Evolutionary conservation across 2,329 filamentous ascomycete genomes (phyloP), one percentile per base, ranked within the genome.

Genomic region (Dendrostoma leiphaemia): DNA sequence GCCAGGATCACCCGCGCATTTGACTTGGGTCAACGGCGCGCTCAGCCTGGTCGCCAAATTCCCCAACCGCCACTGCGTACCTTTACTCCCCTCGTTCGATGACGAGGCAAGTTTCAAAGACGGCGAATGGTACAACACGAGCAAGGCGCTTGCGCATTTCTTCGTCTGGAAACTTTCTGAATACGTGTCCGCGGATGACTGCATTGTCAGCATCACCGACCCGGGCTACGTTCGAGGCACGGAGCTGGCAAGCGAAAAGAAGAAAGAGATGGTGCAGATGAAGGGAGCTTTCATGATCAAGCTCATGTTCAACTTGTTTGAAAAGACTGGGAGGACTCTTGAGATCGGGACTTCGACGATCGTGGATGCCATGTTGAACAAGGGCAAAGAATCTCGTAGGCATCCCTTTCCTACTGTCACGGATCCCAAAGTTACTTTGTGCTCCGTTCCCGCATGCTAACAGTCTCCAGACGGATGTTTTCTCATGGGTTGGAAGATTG

Each of bases 151-250:
- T 0, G 59, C 61, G 2, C 67, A 69, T 23, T 59, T 73, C 26
- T 74, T 73, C 60, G 59, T 67, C 2, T 60, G 61, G 57, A 71
- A 72, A 48, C 58, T 77, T 0, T 62, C 60, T 5, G 69, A 74
- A 15, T 65, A 66, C 19, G 66, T 77, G 0, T 65, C 64, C 1
- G 58, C 71, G 0, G 67, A 76, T 2, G 69, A 76, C 32, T 70
- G 77, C 0, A 57, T 75, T 7, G 64, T 81, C 37, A 81, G 79
- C 49, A 56, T 77, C 1, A 74, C 73, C 1, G 75, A 78, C 19
- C 78, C 78, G 1, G 78, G 74, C 0, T 65, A 70, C 41, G 66
- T 71, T 7, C 70, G 66, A 32, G 75, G 73, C 3, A 81, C 79
- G 0, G 60, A 23, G 62, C 65, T 59, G 26, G 51, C 41, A 7